These are phyloP conservation scores for Blastosporella zonata DNA, from an alignment of 1,284 basidiomycete genomes.

Conservation along the genomic window DNA sequence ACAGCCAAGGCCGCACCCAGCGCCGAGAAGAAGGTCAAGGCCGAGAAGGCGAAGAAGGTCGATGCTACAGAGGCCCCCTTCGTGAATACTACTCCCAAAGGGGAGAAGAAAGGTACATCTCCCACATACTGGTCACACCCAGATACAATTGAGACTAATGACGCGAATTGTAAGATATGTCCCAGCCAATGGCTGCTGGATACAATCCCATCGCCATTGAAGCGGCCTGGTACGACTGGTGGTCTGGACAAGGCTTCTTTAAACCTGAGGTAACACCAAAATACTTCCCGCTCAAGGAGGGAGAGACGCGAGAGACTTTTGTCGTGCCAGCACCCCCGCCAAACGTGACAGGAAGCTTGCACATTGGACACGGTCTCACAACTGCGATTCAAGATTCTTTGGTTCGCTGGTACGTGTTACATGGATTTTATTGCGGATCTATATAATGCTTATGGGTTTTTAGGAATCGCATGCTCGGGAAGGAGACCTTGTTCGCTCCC, in stretches of 20 bases:
- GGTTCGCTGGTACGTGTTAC: slow-evolving; percentile 70
- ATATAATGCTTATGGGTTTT: not conserved
- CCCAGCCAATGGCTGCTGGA: slow-evolving; percentile 82
- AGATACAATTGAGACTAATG: not conserved
- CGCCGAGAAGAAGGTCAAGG: slow-evolving; percentile 69
- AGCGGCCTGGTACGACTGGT: slow-evolving; percentile 99
- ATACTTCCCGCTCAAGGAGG: slow-evolving; percentile 57
- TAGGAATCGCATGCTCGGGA: slow-evolving; percentile 96
- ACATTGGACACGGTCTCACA: slow-evolving; percentile 96
- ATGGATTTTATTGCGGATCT: not conserved
- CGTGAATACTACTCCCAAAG: slow-evolving; percentile 83
- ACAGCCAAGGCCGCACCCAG: slow-evolving; percentile 46
- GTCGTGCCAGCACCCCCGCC: slow-evolving; percentile 93
- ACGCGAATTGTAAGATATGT: slow-evolving; percentile 59
- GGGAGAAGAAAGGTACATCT: slow-evolving; percentile 86
- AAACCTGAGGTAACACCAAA: slow-evolving; percentile 68
- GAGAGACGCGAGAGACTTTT: slow-evolving; percentile 50
- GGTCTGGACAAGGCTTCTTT: slow-evolving; percentile 90
- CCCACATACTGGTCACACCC: slow-evolving; percentile 4
- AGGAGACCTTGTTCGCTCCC: slow-evolving; percentile 87
- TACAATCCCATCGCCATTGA: slow-evolving; percentile 98
- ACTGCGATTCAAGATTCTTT: slow-evolving; percentile 91
- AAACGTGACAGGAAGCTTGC: slow-evolving; percentile 97
- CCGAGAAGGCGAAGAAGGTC: slow-evolving; percentile 75
- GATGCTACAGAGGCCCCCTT: slow-evolving; percentile 70